Conservation (phyloP, 2,329 filamentous ascomycete species). For the Penicillium sp. region DNA sequence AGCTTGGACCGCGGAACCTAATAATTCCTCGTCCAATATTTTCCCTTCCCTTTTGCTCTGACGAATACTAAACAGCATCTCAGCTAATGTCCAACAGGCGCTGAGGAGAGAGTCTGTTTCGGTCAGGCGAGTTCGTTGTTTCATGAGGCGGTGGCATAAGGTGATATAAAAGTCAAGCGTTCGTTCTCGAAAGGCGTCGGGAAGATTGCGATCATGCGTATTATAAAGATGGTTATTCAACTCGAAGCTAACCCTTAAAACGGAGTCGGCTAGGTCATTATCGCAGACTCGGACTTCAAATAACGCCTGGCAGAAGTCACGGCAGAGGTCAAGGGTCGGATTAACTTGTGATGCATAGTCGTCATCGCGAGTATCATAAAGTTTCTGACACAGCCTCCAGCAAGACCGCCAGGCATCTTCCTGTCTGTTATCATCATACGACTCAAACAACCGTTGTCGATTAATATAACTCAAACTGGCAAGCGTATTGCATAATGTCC, state of each 20-base stretch:
- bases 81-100: constrained; percentile 87
- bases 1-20: constrained; percentile 85
- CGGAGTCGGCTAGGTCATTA: constrained; percentile 80
- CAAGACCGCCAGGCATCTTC: constrained; percentile 92
- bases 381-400: constrained; percentile 87
- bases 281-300: constrained; percentile 82
- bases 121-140: constrained; percentile 76
- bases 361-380: constrained; percentile 81
- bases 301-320: constrained; percentile 87
- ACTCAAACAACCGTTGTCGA: constrained; percentile 76
- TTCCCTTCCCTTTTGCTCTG: constrained; percentile 78
- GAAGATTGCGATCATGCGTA: constrained; percentile 81
- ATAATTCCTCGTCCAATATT: constrained; percentile 76
- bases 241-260: constrained; percentile 90
- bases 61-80: constrained; percentile 89
- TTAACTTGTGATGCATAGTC: constrained; percentile 69
- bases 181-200: constrained; percentile 83
- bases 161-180: constrained; percentile 95
- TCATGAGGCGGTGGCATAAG: constrained; percentile 93
- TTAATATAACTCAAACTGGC: constrained; percentile 84
- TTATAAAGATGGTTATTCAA: constrained; percentile 95
- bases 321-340: constrained; percentile 81
- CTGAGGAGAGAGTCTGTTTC: constrained; percentile 83
- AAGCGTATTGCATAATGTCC: constrained; percentile 90
- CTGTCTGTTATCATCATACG: constrained; percentile 74